A percentile compares a stretch with the other conserved stretches of the same genome.
These are phyloP conservation scores for Cerrena zonata DNA, from an alignment of 1,284 basidiomycete species.

Conservation along the genomic window DNA sequence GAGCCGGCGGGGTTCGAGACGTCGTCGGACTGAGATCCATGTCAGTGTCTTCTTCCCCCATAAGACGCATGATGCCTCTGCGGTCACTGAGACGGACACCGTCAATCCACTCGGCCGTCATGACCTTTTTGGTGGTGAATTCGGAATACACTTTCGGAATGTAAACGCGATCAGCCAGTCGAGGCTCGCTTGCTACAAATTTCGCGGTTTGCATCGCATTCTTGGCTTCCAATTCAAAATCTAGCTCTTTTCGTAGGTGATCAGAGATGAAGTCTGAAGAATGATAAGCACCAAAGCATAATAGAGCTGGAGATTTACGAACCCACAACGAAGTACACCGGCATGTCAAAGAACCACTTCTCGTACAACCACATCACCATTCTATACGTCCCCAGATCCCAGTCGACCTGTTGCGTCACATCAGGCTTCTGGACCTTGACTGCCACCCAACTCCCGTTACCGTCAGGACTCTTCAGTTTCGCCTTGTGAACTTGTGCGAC, in stretches of 20 bases:
- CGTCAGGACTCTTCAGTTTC: conserved; percentile 46
- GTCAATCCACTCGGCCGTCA: conserved; percentile 86
- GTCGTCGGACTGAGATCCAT: conserved; percentile 12
- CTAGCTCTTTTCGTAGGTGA: conserved; percentile 76
- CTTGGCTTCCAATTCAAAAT: conserved; percentile 69
- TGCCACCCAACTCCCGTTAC: conserved; percentile 55
- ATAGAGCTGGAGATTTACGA: neutral
- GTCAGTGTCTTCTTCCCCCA: conserved; percentile 41
- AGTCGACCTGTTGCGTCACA: conserved; percentile 78
- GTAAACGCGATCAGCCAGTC: conserved; percentile 65
- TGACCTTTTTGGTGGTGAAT: conserved; percentile 69
- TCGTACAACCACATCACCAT: conserved; percentile 73
- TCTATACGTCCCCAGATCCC: conserved; percentile 66
- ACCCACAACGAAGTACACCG: conserved; percentile 72
- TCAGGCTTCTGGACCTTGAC: conserved; percentile 91
- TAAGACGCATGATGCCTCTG: conserved; percentile 44
- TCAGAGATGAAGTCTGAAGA: conserved; percentile 68
- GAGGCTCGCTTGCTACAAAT: conserved; percentile 59
- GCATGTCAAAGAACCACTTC: conserved; percentile 69
- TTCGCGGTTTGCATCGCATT: conserved; percentile 59
- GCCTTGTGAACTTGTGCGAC: conserved; percentile 87
- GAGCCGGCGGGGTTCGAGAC: conserved; percentile 3
- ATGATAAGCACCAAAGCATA: neutral
- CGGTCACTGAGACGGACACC: conserved; percentile 74
- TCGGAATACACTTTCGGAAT: conserved; percentile 75